Evolutionary conservation across 768 basidiomycete genomes (phyloP), one percentile per base, ranked within the genome.

Genomic region (Macrocybe gigantea): DNA sequence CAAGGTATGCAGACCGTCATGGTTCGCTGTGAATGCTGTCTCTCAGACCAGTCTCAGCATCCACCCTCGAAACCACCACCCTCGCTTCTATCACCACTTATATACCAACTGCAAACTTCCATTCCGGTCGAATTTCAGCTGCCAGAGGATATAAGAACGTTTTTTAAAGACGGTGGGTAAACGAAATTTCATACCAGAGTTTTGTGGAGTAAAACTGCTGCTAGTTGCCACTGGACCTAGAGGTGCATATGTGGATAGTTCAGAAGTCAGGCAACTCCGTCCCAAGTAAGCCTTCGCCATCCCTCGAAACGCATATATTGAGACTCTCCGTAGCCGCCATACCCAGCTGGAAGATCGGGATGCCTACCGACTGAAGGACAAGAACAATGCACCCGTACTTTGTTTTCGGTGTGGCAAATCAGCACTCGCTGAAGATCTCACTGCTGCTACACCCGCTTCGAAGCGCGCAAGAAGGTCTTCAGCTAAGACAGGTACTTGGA

Each of bases 311-410:
- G 13, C 37, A 47, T 56, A 53, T 42, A 55, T 40, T 31, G 11
- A 11, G 38, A 30, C 34, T 33, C 13, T 46, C 12, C 39, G 11
- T 53, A 80, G 93, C 61, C 91, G 92, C 29, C 85, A 85, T 60
- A 91, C 91, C 30, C 85, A 92, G 53, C 68, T 90, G 30, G 96
- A 98, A 60, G 93, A 93, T 45, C 84, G 93, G 29, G 96, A 98
- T 64, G 80, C 88, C 8, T 81, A 86, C 69, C 82, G 88, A 38
- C 72, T 94, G 41, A 87, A 84, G 60, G 94, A 97, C 64, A 79
- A 83, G 57, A 90, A 87, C 58, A 86, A 88, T 1, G 74, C 76
- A 0, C 80, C 87, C 3, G 81, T 96, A n/a, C 71, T 94, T 31
- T 99, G 96, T 63, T 96, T 89, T 69, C 81, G 78, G 50, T 99